Percentiles rank a stretch among this genome's conserved stretches.
These are phyloP conservation scores for Gastrodia elata DNA, from an alignment of 106 monocot species.

Conservation along the genomic window DNA sequence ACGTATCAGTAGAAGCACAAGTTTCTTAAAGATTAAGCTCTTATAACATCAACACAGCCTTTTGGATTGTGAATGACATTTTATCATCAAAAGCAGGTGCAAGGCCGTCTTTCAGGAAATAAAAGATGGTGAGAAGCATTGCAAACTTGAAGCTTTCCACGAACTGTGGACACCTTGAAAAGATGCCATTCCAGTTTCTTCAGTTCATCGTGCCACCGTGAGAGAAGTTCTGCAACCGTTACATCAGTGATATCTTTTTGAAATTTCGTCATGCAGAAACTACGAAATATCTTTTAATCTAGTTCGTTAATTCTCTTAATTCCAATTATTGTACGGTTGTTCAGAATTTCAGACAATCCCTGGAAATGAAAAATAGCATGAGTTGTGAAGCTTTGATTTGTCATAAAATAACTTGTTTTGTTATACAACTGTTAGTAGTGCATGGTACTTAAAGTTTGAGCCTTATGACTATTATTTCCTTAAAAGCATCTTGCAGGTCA, in stretches of 20 bases:
- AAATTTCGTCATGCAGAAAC: conserved; percentile 30
- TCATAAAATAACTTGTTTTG: background rate
- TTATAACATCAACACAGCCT: background rate
- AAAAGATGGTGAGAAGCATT: background rate
- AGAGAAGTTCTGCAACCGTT: conserved; percentile 22
- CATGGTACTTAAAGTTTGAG: background rate
- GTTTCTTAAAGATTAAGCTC: background rate
- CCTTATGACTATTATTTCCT: conserved; percentile 36
- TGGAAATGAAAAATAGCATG: conserved; percentile 7
- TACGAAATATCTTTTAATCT: conserved; percentile 22
- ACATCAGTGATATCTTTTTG: conserved; percentile 20
- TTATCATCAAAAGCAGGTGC: background rate
- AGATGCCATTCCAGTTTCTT: conserved; percentile 50
- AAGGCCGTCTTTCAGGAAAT: background rate
- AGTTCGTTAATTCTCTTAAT: conserved; percentile 47
- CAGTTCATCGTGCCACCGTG: conserved; percentile 50
- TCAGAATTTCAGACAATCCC: conserved; percentile 22
- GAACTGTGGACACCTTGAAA: conserved; percentile 17
- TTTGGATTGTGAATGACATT: background rate
- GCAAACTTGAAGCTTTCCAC: conserved; percentile 41
- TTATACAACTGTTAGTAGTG: background rate
- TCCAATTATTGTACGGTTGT: conserved; percentile 17
- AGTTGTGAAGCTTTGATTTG: background rate
- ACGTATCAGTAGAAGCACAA: background rate
- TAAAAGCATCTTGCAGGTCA: conserved; percentile 63